Conservation (phyloP, 331 rosid species). For the Cydonia oblonga region DNA sequence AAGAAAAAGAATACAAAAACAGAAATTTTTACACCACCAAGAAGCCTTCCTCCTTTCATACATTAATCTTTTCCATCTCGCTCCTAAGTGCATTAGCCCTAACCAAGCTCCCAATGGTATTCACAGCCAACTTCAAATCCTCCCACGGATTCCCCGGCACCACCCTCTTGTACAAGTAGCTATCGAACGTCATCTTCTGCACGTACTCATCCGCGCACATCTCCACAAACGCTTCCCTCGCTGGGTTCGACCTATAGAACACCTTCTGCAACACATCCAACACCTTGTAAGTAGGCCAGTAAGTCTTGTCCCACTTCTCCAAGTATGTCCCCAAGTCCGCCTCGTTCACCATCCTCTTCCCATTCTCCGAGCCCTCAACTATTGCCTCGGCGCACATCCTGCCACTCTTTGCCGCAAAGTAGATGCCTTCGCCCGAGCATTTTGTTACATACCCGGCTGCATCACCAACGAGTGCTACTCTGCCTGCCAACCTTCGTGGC, state of each 20-base stretch:
- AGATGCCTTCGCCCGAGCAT: conserved; percentile 90
- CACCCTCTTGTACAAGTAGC: conserved; percentile 78
- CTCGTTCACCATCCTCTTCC: conserved; percentile 83
- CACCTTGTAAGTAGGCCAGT: conserved; percentile 93
- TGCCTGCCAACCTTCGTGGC: conserved; percentile 51
- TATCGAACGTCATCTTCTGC: conserved; percentile 94
- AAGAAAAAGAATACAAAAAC: neutral
- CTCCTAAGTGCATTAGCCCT: conserved; percentile 74
- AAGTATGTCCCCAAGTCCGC: conserved; percentile 68
- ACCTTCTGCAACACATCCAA: conserved; percentile 90
- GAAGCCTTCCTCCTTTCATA: conserved; percentile 17
- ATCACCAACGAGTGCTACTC: conserved; percentile 78
- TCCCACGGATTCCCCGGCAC: conserved; percentile 77
- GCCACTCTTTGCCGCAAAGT: conserved; percentile 92
- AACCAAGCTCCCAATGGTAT: conserved; percentile 83
- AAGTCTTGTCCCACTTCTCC: conserved; percentile 95
- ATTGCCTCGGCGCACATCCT: conserved; percentile 93
- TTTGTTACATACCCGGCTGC: conserved; percentile 92
- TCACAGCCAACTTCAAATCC: conserved; percentile 84
- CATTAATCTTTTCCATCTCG: conserved; percentile 80
- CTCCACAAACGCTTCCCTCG: conserved; percentile 91
- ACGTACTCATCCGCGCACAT: conserved; percentile 87
- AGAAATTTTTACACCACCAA: neutral
- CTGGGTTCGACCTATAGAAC: conserved; percentile 85
- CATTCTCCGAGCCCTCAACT: conserved; percentile 70